Base-by-base conservation (phyloP, 768 basidiomycete species). In the Termitomyces eurrhizus region DNA sequence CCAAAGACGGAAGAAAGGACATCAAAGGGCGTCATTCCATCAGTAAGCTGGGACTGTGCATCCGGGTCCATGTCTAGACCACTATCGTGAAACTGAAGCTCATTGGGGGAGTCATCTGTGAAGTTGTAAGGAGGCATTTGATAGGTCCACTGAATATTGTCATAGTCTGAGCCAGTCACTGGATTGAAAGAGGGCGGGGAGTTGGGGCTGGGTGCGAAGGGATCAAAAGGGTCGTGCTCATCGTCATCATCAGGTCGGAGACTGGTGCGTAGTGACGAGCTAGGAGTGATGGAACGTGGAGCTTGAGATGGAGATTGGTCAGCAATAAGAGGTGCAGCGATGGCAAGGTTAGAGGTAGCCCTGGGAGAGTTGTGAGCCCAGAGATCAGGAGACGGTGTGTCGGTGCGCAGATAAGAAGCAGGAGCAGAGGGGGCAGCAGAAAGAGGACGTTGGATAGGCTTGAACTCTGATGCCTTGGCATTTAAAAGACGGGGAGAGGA, bases 21-120 rank as follows among this genome's bases (percentile, higher is more conserved):
- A 67, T 99, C 97, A 67, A 99, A 90, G 1, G 97, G 97, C 1
- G 96, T 96, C 93, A 99, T 96, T 48, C 94, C 94, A 70, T 92
- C 90, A 0, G 89, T 90, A 54, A 93, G 81, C 74, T 84, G 78
- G 37, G 63, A 54, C 37, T 64, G 63, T 5, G 83, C 82, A 14
- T 64, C 64, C 0, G 39, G 80, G 75, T 13, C 80, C 79, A 41
- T 88, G 83, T 84, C 83, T 18, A 42, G 7, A 59, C 18, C 50
- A 56, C 26, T 24, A 52, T 60, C 68, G 64, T 21, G 66, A 52
- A 58, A 56, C 57, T 53, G 72, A 66, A 49, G 65, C 69, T 52
- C 62, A 50, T 56, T 72, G 67, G 67, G 67, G 16, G 67, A 60
- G 1, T 69, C 65, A 44, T 72, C 66, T 11, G 64, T 65, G 32